Evolutionary conservation across 805 yeast species (phyloP).

Genomic region (Candida alai): DNA sequence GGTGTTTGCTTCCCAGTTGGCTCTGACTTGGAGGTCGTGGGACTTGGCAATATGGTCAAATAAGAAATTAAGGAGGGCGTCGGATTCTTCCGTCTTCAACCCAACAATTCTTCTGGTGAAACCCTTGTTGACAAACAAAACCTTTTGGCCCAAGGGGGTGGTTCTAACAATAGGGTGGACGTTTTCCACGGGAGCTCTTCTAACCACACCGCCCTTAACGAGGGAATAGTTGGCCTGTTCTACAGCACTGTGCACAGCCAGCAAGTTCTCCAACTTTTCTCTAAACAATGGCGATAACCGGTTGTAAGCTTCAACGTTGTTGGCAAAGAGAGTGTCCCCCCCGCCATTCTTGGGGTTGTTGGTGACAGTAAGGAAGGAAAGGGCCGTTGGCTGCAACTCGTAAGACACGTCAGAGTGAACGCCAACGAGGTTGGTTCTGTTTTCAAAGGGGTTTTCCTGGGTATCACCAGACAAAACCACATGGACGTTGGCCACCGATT

Average conservation of each 20-base stretch:
- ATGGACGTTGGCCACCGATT: constrained; percentile 27
- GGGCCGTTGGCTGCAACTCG: constrained; percentile 40
- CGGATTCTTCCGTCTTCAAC: constrained; percentile 36
- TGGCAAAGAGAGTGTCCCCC: constrained; percentile 39
- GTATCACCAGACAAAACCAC: constrained; percentile 22
- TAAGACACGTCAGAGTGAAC: constrained; percentile 39
- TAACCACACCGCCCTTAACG: constrained; percentile 25
- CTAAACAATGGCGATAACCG: constrained; percentile 36
- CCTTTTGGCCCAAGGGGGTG: constrained; percentile 36
- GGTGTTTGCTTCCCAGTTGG: constrained; percentile 31
- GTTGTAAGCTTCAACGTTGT: constrained; percentile 37
- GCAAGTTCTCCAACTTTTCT: constrained; percentile 30
- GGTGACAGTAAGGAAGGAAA: constrained; percentile 33
- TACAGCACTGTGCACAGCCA: constrained; percentile 34
- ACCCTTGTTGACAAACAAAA: constrained; percentile 31
- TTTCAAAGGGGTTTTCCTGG: constrained; percentile 11
- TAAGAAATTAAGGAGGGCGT: constrained; percentile 30
- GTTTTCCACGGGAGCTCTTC: constrained; percentile 33
- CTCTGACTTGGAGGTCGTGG: constrained; percentile 38
- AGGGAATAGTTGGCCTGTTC: constrained; percentile 30
- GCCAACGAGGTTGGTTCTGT: constrained; percentile 25
- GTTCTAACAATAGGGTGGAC: constrained; percentile 38
- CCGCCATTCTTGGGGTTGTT: constrained; percentile 39
- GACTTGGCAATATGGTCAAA: constrained; percentile 28
- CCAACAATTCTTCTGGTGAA: constrained; percentile 35